Evolutionary conservation across 345 rosid genomes (phyloP).

Genomic region (Firmiana major): DNA sequence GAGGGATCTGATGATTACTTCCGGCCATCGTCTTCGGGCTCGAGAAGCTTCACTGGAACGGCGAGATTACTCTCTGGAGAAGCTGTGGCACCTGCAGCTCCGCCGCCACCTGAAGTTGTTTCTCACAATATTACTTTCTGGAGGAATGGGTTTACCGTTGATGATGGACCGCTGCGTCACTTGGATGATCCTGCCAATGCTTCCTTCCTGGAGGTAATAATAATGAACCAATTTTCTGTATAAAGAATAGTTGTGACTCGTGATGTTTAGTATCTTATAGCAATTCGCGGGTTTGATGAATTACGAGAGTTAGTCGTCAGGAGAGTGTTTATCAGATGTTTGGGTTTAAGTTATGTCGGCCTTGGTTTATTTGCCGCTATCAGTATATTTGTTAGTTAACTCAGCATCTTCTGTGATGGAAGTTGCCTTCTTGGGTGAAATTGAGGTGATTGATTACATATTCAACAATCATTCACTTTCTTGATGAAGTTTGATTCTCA

Average conservation of each 20-base stretch:
- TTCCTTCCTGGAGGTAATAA: constrained; percentile 70
- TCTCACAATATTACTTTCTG: constrained; percentile 73
- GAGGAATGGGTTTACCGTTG: constrained; percentile 88
- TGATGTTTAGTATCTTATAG: background rate
- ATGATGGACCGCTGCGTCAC: constrained; percentile 78
- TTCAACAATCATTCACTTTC: background rate
- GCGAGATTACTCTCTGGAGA: constrained; percentile 79
- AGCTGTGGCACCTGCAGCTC: constrained; percentile 50
- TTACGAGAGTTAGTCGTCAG: background rate
- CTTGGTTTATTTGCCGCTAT: background rate
- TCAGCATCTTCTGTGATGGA: background rate
- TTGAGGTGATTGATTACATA: background rate
- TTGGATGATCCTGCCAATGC: constrained; percentile 81
- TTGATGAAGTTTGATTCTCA: background rate
- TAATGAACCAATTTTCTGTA: background rate
- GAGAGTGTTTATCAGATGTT: background rate
- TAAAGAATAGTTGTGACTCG: background rate
- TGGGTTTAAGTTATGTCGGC: background rate
- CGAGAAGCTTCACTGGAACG: constrained; percentile 71
- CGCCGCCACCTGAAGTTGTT: constrained; percentile 50
- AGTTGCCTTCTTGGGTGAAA: background rate
- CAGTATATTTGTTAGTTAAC: background rate
- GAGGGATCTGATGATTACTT: constrained; percentile 51
- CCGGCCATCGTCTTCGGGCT: constrained; percentile 47
- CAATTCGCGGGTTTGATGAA: background rate